Percentiles rank a stretch among this genome's conserved stretches.
phyloP scores from a whole-genome alignment of 257 asterid species.

The Marsdenia floribunda region DNA sequence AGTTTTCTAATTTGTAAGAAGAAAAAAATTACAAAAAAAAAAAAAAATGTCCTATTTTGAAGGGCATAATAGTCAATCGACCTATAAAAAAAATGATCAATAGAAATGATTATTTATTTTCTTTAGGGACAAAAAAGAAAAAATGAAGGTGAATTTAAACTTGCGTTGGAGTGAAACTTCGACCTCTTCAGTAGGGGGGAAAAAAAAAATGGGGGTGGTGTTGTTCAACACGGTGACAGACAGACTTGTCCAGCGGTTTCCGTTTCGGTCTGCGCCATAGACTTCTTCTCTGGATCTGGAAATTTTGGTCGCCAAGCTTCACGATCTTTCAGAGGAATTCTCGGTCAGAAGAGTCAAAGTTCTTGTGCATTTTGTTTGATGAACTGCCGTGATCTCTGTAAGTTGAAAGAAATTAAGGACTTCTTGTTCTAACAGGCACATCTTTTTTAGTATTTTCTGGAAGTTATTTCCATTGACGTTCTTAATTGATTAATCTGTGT shows the following conservation, averaged over 20 bases:
- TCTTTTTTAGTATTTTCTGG: not conserved
- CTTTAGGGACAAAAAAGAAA: not conserved
- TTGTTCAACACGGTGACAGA: constrained; percentile 9
- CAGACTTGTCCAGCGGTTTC: constrained; percentile 1
- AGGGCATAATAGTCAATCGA: too few species aligned
- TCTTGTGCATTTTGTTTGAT: not conserved
- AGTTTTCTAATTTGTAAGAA: too few species aligned
- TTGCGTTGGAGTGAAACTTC: constrained; percentile 14
- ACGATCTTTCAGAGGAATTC: constrained; percentile 2
- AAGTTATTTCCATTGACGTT: not conserved
- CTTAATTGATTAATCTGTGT: not conserved
- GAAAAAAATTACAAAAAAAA: too few species aligned
- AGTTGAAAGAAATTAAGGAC: constrained; percentile 6
- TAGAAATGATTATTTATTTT: not conserved
- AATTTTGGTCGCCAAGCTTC: not conserved
- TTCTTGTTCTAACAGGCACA: not conserved
- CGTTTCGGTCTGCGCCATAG: not conserved
- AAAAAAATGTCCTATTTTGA: too few species aligned
- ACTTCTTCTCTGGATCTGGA: constrained; percentile 11
- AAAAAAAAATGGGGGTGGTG: constrained; percentile 8
- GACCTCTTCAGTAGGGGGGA: not conserved
- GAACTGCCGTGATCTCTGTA: constrained; percentile 12
- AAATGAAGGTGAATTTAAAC: constrained; percentile 6
- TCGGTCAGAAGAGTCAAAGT: not conserved
- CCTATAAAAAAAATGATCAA: too few species aligned